Conservation (phyloP, 768 basidiomycete genomes). For the Suillus discolor region DNA sequence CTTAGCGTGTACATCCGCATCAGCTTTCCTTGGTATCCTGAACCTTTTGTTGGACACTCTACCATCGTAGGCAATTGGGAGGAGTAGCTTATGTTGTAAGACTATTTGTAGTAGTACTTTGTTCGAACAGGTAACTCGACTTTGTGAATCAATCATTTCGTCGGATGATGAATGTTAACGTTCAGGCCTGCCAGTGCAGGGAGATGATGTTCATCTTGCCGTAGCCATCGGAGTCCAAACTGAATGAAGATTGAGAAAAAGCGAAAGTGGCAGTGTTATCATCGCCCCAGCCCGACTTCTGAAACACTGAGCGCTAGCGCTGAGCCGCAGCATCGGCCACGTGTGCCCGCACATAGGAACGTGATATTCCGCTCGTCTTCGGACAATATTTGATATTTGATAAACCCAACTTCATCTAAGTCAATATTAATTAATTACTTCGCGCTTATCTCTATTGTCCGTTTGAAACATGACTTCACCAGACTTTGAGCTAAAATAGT, state of each 20-base stretch:
- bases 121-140: background rate
- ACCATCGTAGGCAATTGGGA: background rate
- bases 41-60: slow-evolving; percentile 27
- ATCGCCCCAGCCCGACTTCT: background rate
- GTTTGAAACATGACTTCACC: background rate
- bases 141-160: background rate
- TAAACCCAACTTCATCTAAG: too few species aligned
- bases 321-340: background rate
- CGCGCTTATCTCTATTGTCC: background rate
- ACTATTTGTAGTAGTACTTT: background rate
- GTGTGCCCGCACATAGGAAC: too few species aligned
- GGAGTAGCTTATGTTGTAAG: slow-evolving; percentile 6
- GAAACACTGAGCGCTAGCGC: too few species aligned
- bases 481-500: too few species aligned
- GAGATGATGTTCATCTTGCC: background rate
- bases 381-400: too few species aligned
- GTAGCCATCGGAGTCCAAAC: background rate
- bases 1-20: slow-evolving; percentile 28
- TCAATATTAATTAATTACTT: too few species aligned
- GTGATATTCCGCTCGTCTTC: too few species aligned
- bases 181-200: background rate
- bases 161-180: background rate
- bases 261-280: background rate
- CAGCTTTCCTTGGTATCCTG: slow-evolving; percentile 30
- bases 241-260: background rate